Evolutionary conservation across 2,329 filamentous ascomycete genomes (phyloP), one percentile per base, ranked within the genome.

Genomic region (Aschersonia sp.): DNA sequence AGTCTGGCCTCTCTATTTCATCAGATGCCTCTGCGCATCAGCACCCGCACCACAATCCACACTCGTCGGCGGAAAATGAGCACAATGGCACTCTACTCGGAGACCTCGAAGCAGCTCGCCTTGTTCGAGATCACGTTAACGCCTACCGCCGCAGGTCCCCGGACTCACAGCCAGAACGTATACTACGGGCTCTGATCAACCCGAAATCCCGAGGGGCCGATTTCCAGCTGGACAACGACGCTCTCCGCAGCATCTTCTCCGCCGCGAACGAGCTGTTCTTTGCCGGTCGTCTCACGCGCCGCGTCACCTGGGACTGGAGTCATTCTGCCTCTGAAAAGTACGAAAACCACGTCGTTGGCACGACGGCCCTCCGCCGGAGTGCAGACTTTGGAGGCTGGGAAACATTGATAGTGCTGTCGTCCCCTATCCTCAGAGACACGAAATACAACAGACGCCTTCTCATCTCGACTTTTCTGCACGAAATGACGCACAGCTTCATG

Each of bases 401-500:
- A 60, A 81, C 78, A 1, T 65, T 80, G 30, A 79, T 84, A 45
- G 72, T 80, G 4, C 64, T 83, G 9, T 82, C 78, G 4, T 68
- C 70, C 2, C 73, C 76, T 0, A 78, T 82, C 10, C 67, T 82
- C n/a, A 66, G 65, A 40, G 68, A 75, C 52, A 67, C 61, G 10
- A 68, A 65, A 45, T 83, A 78, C 59, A 79, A 78, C 57, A 65
- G 78, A 4, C 68, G 77, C 5, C 66, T 83, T 12, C 68, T 83
- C 48, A 79, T 83, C 45, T 77, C 75, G 5, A 80, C 79, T 0
- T 82, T 84, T 52, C 56, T 84, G 44, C 80, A 83, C 56, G 80
- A 84, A 61, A 71, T 82, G 54, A 78, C 83, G 45, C 79, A 83
- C 61, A 78, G 78, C 60, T 83, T 80, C 56, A 65, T 83, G 12